Percentiles rank a stretch among this genome's conserved stretches.
These are phyloP conservation scores for Nephelium lappaceum DNA, from an alignment of 345 rosid genomes.

Conservation along the genomic window DNA sequence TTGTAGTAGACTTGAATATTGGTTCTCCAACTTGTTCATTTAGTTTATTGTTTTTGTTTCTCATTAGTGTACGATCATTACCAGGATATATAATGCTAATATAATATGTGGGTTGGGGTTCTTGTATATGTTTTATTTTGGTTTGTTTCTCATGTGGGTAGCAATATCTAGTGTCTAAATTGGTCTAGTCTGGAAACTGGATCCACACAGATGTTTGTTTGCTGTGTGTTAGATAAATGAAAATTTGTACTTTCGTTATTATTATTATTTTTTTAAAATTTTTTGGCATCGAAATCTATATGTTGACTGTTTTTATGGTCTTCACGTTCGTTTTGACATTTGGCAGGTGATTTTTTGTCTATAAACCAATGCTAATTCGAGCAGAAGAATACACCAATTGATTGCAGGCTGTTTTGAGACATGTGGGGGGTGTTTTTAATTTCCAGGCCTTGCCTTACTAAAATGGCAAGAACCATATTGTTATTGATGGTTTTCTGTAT, in stretches of 20 bases:
- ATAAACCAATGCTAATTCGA: slow-evolving; percentile 23
- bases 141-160: neutral
- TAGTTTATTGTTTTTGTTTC: neutral
- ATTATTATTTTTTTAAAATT: neutral
- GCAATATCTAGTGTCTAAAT: slow-evolving; percentile 2
- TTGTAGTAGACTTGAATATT: slow-evolving; percentile 1
- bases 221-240: neutral
- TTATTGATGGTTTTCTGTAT: slow-evolving; percentile 41
- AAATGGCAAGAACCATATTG: slow-evolving; percentile 27
- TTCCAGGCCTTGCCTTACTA: slow-evolving; percentile 14
- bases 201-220: neutral
- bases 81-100: neutral
- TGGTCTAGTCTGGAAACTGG: neutral
- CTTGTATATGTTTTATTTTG: neutral
- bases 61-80: slow-evolving; percentile 5
- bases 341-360: slow-evolving; percentile 21
- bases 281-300: neutral
- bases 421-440: slow-evolving; percentile 37
- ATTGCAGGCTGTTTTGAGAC: slow-evolving; percentile 19
- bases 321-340: slow-evolving; percentile 16
- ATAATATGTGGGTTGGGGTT: neutral
- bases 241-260: slow-evolving; percentile 4
- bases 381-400: slow-evolving; percentile 22
- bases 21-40: neutral
- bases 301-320: slow-evolving; percentile 15